These are phyloP conservation scores for Pestalotiopsis sp. DNA, from an alignment of 2,329 filamentous ascomycete species.

Conservation along the genomic window DNA sequence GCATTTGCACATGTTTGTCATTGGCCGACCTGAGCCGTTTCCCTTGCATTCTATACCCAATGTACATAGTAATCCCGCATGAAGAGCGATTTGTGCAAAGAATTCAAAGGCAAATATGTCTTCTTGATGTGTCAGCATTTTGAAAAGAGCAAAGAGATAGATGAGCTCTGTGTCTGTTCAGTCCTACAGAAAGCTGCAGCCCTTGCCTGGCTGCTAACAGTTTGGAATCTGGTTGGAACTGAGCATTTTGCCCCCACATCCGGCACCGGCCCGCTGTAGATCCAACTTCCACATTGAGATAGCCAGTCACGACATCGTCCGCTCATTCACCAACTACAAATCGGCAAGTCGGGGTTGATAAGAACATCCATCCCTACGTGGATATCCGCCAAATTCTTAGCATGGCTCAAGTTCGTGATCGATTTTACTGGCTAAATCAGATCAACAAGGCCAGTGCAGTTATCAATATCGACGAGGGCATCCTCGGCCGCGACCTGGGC, in stretches of 20 bases:
- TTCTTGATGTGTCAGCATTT: neutral
- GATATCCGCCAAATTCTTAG: neutral
- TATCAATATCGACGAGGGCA: slow-evolving; percentile 2
- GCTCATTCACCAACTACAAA: neutral
- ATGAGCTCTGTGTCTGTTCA: too few relatives aligned
- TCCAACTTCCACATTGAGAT: neutral
- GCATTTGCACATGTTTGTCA: neutral
- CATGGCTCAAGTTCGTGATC: slow-evolving; percentile 8
- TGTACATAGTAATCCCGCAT: neutral
- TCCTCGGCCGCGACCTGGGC: slow-evolving; percentile 3
- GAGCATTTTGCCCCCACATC: neutral
- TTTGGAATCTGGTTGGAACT: neutral
- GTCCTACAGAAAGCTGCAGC: neutral
- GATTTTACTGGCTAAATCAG: slow-evolving; percentile 10
- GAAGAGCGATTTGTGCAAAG: neutral
- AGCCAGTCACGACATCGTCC: neutral
- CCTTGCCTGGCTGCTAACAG: neutral
- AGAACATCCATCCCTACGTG: neutral
- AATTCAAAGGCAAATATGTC: too few relatives aligned
- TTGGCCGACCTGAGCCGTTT: neutral
- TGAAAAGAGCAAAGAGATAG: neutral
- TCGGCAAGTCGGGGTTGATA: neutral
- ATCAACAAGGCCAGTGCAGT: slow-evolving; percentile 11
- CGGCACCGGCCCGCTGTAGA: neutral
- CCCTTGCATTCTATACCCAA: neutral